Conservation (phyloP, 2,329 filamentous ascomycete genomes). For the Colletotrichum sp. region DNA sequence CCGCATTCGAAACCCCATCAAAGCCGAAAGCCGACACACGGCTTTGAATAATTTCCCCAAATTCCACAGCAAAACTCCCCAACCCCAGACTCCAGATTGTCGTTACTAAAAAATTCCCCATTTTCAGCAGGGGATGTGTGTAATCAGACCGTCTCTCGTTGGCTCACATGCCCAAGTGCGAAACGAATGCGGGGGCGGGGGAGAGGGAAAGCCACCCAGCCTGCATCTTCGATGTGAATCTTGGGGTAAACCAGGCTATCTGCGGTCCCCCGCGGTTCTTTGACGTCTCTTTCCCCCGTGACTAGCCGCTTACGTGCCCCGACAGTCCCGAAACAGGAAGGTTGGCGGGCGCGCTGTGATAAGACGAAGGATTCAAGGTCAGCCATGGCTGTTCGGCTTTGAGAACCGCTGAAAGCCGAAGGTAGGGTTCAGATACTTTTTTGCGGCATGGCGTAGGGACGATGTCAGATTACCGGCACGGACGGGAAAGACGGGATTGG, state of each 20-base stretch:
- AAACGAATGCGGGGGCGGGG: slow-evolving; percentile 1
- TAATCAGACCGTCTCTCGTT: slow-evolving; percentile 8
- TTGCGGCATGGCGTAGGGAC: neutral
- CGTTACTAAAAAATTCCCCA: neutral
- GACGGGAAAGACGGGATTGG: neutral
- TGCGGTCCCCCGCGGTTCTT: neutral
- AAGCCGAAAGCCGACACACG: neutral
- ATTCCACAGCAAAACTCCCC: neutral
- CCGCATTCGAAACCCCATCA: neutral
- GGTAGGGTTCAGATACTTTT: neutral
- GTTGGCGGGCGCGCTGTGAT: neutral
- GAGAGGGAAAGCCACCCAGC: neutral
- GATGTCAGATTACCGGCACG: neutral
- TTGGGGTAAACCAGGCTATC: slow-evolving; percentile 12
- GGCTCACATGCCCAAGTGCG: slow-evolving; percentile 11
- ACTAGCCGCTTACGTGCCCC: neutral
- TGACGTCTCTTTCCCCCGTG: neutral
- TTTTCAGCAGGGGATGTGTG: neutral
- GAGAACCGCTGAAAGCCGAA: slow-evolving; percentile 12
- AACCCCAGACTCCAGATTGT: neutral
- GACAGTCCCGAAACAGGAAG: neutral
- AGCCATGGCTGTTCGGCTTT: neutral
- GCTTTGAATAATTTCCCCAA: neutral
- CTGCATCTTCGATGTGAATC: neutral
- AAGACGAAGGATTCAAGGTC: neutral